Evolutionary conservation across 2,329 filamentous ascomycete genomes (phyloP).

Genomic region (Thelonectria blattea): DNA sequence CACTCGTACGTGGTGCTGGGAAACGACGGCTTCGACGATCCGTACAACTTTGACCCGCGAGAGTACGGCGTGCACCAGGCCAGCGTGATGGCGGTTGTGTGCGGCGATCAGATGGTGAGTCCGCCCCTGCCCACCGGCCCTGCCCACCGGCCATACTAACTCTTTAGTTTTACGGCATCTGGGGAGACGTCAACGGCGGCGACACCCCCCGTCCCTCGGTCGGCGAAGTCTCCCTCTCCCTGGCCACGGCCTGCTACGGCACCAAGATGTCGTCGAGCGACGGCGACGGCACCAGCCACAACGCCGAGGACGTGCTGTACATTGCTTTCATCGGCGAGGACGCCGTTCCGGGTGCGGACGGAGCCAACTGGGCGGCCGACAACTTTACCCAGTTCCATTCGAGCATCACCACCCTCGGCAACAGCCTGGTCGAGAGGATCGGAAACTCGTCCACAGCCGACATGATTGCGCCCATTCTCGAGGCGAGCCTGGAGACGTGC

Average conservation of each 20-base stretch:
- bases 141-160: conserved; percentile 25
- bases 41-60: conserved; percentile 49
- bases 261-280: conserved; percentile 51
- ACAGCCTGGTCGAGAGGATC: conserved; percentile 1
- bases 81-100: conserved; percentile 62
- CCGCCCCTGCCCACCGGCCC: background rate
- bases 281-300: conserved; percentile 50
- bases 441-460: background rate
- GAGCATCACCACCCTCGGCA: conserved; percentile 2
- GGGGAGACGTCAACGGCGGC: conserved; percentile 64
- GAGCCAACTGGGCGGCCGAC: conserved; percentile 1
- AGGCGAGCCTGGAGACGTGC: background rate
- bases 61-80: conserved; percentile 53
- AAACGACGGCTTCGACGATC: conserved; percentile 48
- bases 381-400: conserved; percentile 7
- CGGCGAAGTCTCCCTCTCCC: conserved; percentile 59
- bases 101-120: conserved; percentile 52
- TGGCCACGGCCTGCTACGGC: conserved; percentile 61
- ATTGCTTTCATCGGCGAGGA: conserved; percentile 2
- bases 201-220: conserved; percentile 49
- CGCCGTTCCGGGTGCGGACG: background rate
- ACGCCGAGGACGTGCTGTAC: conserved; percentile 21
- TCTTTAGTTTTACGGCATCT: conserved; percentile 56
- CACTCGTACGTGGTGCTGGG: conserved; percentile 63
- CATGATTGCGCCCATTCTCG: background rate